phyloP scores from a whole-genome alignment of 225 moss, liverwort and hornwort genomes.

The Antitrichia curtipendula region DNA sequence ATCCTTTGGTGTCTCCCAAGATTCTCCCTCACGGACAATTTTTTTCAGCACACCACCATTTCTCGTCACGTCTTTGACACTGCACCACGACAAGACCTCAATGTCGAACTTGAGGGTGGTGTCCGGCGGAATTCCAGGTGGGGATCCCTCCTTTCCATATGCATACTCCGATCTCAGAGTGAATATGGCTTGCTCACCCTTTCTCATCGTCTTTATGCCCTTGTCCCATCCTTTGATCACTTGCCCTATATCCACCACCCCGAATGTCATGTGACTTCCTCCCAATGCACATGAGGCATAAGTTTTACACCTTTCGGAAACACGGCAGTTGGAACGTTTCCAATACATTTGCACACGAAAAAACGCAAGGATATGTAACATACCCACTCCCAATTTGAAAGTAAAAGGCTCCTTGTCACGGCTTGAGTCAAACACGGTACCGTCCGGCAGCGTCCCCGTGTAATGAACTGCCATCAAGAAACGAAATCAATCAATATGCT shows the following conservation, averaged over 20 bases:
- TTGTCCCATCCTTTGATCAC: slow-evolving; percentile 95
- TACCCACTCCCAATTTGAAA: slow-evolving; percentile 46
- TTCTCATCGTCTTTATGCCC: slow-evolving; percentile 78
- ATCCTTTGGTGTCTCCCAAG: slow-evolving; percentile 82
- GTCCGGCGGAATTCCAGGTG: slow-evolving; percentile 65
- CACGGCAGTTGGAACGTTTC: neutral
- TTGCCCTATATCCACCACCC: slow-evolving; percentile 32
- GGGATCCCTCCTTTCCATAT: slow-evolving; percentile 55
- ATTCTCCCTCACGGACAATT: slow-evolving; percentile 35
- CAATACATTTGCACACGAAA: neutral
- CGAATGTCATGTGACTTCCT: neutral
- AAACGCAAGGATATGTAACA: neutral
- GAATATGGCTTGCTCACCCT: slow-evolving; percentile 71
- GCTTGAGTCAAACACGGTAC: slow-evolving; percentile 78
- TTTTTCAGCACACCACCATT: slow-evolving; percentile 84
- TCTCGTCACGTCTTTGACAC: slow-evolving; percentile 66
- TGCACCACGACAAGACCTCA: slow-evolving; percentile 71
- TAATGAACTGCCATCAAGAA: slow-evolving; percentile 57
- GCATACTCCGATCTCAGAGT: slow-evolving; percentile 73
- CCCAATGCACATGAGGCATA: neutral
- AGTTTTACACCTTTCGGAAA: neutral
- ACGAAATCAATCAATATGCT: neutral
- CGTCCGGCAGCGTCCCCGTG: slow-evolving; percentile 71
- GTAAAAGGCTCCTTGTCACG: slow-evolving; percentile 64
- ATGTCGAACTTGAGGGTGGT: slow-evolving; percentile 78